phyloP scores from a whole-genome alignment of 257 asterid species.

The Fraxinus cuspidata region DNA sequence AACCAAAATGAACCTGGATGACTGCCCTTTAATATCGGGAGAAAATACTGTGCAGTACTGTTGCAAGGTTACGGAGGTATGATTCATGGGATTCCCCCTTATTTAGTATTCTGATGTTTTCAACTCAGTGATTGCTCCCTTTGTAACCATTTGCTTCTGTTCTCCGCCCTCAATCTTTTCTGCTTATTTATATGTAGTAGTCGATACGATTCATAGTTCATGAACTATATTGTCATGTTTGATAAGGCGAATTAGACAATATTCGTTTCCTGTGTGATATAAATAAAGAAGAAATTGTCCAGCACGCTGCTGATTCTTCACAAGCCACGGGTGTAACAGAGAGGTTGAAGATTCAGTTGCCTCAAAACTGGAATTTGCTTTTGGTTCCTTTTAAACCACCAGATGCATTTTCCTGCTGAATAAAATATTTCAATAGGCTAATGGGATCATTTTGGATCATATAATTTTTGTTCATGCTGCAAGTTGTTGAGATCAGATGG shows the following conservation, averaged over 20 bases:
- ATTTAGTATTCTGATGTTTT: conserved; percentile 21
- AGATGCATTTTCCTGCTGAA: background rate
- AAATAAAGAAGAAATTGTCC: background rate
- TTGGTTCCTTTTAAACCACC: background rate
- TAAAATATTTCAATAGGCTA: background rate
- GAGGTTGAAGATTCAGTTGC: background rate
- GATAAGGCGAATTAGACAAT: no score
- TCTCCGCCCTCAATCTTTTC: background rate
- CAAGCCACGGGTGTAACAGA: background rate
- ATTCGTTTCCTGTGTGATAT: background rate
- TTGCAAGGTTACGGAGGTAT: conserved; percentile 37
- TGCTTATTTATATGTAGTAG: background rate
- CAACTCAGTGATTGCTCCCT: conserved; percentile 32
- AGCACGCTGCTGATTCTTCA: background rate
- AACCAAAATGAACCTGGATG: conserved; percentile 23
- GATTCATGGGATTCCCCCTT: conserved; percentile 11
- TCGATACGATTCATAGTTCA: background rate
- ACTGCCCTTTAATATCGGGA: conserved; percentile 38
- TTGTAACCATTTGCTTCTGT: background rate
- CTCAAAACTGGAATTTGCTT: background rate
- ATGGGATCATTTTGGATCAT: background rate
- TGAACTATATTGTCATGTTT: background rate
- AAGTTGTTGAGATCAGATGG: background rate
- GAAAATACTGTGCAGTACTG: conserved; percentile 82
- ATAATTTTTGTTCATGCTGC: background rate